A percentile compares a stretch with the other conserved stretches of the same genome.
These are phyloP conservation scores for Sarocladiaceae sp. DNA, from an alignment of 2,329 filamentous ascomycete species.

Conservation along the genomic window DNA sequence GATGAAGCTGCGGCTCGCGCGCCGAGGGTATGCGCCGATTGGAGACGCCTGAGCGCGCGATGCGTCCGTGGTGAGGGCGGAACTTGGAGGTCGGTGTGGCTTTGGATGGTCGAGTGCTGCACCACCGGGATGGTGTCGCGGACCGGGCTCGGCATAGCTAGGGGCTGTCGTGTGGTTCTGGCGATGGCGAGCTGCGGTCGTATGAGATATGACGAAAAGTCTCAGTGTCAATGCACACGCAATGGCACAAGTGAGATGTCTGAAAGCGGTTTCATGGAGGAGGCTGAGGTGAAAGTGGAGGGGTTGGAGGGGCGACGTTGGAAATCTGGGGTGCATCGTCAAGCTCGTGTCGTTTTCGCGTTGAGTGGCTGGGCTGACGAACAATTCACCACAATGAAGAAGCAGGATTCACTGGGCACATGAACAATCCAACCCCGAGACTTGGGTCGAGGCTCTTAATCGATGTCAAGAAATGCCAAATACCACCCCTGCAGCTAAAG, in stretches of 20 bases:
- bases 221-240: no score
- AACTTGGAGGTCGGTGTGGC: slow-evolving; percentile 41
- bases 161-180: no score
- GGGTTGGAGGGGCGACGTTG: background rate
- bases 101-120: slow-evolving; percentile 6
- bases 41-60: slow-evolving; percentile 64
- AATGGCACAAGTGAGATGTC: no score
- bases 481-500: no score
- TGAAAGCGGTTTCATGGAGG: no score
- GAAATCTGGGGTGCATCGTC: slow-evolving; percentile 1
- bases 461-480: no score
- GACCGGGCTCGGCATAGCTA: slow-evolving; percentile 11
- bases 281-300: slow-evolving; percentile 2
- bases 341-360: slow-evolving; percentile 2
- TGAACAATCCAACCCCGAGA: no score
- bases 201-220: no score
- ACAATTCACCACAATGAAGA: no score
- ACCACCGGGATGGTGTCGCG: slow-evolving; percentile 5
- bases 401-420: no score
- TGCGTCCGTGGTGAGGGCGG: slow-evolving; percentile 59
- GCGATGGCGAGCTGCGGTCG: no score
- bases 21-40: slow-evolving; percentile 67
- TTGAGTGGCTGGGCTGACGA: background rate
- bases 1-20: slow-evolving; percentile 34
- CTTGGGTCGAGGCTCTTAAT: no score